Evolutionary conservation across 2,329 filamentous ascomycete species (phyloP).

Genomic region (Pseudogymnoascus sp.): DNA sequence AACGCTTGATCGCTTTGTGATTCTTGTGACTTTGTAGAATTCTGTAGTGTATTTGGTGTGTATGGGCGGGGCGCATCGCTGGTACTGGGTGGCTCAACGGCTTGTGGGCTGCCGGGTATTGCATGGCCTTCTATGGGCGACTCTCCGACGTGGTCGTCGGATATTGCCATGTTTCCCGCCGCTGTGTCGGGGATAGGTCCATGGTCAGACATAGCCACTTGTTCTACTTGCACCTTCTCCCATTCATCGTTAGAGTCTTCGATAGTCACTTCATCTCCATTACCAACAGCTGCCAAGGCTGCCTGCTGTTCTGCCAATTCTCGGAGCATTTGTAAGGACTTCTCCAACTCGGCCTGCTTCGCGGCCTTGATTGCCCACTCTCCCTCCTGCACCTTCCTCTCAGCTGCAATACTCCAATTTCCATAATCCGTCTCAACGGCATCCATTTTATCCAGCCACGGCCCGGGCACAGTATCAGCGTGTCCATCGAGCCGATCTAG

Average conservation of each 20-base stretch:
- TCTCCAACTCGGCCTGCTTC: slow-evolving; percentile 24
- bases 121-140: background rate
- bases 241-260: slow-evolving; percentile 12
- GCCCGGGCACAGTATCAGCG: slow-evolving; percentile 74
- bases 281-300: slow-evolving; percentile 10
- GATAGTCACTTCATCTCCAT: slow-evolving; percentile 5
- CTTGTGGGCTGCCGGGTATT: background rate
- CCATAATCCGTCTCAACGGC: slow-evolving; percentile 67
- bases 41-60: background rate
- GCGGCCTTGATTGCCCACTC: slow-evolving; percentile 39
- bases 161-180: background rate
- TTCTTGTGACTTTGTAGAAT: background rate
- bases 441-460: slow-evolving; percentile 85
- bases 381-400: slow-evolving; percentile 62
- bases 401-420: slow-evolving; percentile 72
- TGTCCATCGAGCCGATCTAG: slow-evolving; percentile 79
- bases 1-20: background rate
- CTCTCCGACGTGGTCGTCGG: background rate
- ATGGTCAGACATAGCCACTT: background rate
- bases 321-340: slow-evolving; percentile 23
- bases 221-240: slow-evolving; percentile 11
- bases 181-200: background rate
- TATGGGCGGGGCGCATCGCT: background rate
- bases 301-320: slow-evolving; percentile 14
- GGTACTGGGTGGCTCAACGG: background rate